Percentiles rank a stretch among this genome's conserved stretches.
These are phyloP conservation scores for Paraphaeosphaeria minitans DNA, from an alignment of 2,329 filamentous ascomycete genomes.

Conservation along the genomic window DNA sequence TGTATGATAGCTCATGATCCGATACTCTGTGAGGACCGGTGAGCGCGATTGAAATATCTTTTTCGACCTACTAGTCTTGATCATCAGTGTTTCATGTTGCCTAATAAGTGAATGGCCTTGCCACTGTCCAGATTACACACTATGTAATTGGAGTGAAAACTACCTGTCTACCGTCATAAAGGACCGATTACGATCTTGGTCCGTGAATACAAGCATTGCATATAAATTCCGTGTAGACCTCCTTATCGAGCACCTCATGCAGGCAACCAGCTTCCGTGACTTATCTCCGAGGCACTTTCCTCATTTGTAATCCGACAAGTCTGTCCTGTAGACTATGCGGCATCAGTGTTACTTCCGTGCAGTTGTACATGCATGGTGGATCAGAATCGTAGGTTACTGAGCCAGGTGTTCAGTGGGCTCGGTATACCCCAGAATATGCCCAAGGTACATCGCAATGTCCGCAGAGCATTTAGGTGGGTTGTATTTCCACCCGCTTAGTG, in stretches of 20 bases:
- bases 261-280: conserved; percentile 1
- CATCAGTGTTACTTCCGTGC: background rate
- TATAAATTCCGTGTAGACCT: background rate
- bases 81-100: background rate
- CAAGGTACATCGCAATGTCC: background rate
- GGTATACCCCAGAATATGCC: background rate
- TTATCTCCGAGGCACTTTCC: conserved; percentile 11
- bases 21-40: conserved; percentile 3
- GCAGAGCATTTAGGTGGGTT: background rate
- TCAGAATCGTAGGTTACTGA: background rate
- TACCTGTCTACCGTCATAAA: no score
- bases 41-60: background rate
- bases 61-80: background rate
- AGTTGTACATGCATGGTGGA: background rate
- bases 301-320: conserved; percentile 8
- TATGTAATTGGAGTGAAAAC: no score
- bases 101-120: background rate
- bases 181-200: no score
- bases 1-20: conserved; percentile 13
- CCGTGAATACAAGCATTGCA: no score
- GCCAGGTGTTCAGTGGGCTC: background rate
- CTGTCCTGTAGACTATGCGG: background rate
- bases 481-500: background rate
- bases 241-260: background rate
- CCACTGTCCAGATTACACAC: background rate